Conservation (phyloP, 148 eudicot genomes). For the Heliosperma pusillum region DNA sequence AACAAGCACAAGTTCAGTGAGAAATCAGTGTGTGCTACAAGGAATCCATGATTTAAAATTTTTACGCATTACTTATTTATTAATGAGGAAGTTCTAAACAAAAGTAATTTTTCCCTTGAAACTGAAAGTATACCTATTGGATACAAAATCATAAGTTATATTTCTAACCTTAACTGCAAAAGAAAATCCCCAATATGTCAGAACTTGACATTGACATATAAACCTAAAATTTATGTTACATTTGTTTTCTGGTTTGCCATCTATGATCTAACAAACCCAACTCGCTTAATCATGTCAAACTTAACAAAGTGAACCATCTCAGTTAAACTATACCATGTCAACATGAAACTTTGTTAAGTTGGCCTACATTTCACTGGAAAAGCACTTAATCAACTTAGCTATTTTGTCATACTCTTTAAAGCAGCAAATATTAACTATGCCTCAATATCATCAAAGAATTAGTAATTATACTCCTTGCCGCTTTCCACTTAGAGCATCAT, state of each 20-base stretch:
- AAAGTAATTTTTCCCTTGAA: not conserved
- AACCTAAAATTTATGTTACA: not conserved
- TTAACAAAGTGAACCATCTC: not conserved
- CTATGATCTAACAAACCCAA: not conserved
- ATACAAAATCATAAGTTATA: not conserved
- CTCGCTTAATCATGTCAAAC: not conserved
- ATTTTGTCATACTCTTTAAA: not conserved
- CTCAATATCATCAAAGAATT: not conserved
- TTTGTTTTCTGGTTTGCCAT: not conserved
- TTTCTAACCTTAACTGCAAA: not conserved
- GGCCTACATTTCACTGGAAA: not conserved
- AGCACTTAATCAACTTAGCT: not conserved
- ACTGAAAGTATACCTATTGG: not conserved
- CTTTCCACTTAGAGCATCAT: not conserved
- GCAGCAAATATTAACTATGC: not conserved
- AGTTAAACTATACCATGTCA: not conserved
- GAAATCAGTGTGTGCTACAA: too few species aligned
- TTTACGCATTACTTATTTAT: not conserved
- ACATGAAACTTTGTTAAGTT: not conserved
- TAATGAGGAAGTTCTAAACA: not conserved
- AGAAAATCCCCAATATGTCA: not conserved
- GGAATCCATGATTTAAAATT: not conserved
- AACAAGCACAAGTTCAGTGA: not conserved
- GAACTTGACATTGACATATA: not conserved
- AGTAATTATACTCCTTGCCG: not conserved